phyloP scores from a whole-genome alignment of 805 yeast genomes.

The Zygoascus biomembranicola region DNA sequence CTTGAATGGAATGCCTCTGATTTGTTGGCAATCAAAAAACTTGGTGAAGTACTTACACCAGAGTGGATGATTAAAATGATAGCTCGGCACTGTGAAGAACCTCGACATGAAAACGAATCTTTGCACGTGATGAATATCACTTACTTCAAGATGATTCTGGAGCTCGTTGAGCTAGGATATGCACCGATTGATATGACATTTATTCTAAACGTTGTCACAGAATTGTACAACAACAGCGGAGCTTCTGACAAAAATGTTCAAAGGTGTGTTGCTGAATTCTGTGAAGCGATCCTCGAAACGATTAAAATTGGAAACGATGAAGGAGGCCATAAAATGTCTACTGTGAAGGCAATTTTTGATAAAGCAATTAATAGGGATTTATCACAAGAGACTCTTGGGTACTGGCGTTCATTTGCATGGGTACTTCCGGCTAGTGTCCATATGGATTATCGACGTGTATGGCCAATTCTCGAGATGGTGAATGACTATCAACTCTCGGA shows the following conservation, averaged over 20 bases:
- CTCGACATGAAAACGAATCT: conserved; percentile 41
- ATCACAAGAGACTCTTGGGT: conserved; percentile 61
- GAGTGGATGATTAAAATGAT: conserved; percentile 52
- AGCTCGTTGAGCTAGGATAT: conserved; percentile 39
- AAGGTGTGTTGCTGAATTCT: conserved; percentile 62
- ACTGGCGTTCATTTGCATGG: conserved; percentile 73
- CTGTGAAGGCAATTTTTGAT: conserved; percentile 34
- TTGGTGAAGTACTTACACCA: conserved; percentile 41
- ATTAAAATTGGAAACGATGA: conserved; percentile 7
- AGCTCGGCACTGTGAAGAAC: conserved; percentile 53
- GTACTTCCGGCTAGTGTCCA: conserved; percentile 50
- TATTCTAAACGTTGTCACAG: conserved; percentile 38
- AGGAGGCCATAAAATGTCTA: conserved; percentile 6
- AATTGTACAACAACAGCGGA: conserved; percentile 45
- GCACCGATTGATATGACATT: conserved; percentile 34
- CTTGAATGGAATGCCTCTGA: conserved; percentile 37
- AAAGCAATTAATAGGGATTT: conserved; percentile 47
- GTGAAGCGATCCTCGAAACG: conserved; percentile 51
- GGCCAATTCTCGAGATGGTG: conserved; percentile 40
- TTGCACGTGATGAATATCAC: conserved; percentile 61
- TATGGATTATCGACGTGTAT: conserved; percentile 50
- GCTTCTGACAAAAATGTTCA: conserved; percentile 68
- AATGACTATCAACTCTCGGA: conserved; percentile 24
- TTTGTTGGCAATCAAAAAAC: conserved; percentile 29
- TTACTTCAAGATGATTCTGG: conserved; percentile 43